These are phyloP conservation scores for Inonotus obliquus DNA, from an alignment of 1,284 basidiomycete genomes.

Conservation along the genomic window DNA sequence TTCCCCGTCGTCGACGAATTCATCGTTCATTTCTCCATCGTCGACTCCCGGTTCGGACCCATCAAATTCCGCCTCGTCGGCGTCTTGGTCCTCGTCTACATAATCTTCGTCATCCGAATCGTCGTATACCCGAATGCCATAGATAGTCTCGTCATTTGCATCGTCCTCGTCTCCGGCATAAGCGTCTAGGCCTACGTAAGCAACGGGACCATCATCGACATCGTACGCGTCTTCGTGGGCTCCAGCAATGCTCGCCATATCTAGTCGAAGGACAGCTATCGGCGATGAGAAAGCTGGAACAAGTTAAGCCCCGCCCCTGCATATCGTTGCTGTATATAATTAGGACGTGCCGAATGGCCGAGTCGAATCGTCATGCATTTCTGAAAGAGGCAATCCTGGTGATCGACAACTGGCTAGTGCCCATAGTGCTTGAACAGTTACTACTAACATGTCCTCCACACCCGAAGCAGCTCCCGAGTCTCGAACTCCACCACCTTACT, in stretches of 20 bases:
- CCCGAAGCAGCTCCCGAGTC: background rate
- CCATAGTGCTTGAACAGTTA: background rate
- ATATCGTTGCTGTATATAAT: background rate
- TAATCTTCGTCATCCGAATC: conserved; percentile 22
- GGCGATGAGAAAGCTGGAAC: background rate
- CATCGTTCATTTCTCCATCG: no score
- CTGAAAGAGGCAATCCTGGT: background rate
- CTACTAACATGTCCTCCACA: background rate
- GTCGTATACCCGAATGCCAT: background rate
- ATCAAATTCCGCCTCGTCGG: conserved; percentile 21
- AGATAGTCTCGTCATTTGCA: background rate
- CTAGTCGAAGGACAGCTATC: background rate
- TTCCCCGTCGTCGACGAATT: conserved; percentile 30
- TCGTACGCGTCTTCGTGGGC: conserved; percentile 11
- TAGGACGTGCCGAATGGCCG: background rate
- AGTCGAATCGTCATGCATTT: background rate
- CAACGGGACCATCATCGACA: conserved; percentile 7
- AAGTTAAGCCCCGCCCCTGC: background rate
- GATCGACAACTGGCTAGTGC: background rate
- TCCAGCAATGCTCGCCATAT: background rate
- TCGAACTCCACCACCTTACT: conserved; percentile 8
- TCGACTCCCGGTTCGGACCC: conserved; percentile 31
- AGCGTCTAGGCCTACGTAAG: conserved; percentile 17
- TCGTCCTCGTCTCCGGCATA: conserved; percentile 10
- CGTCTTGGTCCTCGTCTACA: conserved; percentile 18